Conservation (phyloP, 2,329 filamentous ascomycete species). For the Diaporthe ampelina region DNA sequence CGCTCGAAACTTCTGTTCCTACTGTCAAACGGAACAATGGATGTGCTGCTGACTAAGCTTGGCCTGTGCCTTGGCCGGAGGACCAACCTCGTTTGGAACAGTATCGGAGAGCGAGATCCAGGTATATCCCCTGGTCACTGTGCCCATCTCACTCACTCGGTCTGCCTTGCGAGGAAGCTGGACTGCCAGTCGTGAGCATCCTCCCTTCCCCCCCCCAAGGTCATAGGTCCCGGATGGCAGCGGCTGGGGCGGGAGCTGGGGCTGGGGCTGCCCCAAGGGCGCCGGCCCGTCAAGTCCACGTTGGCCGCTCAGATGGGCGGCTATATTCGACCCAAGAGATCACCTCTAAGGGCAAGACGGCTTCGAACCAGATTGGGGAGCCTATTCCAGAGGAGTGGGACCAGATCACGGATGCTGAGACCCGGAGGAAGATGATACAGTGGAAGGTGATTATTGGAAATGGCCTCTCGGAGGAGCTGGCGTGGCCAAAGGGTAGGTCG, state of each 20-base stretch:
- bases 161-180: not conserved
- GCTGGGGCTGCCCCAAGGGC: slow-evolving; percentile 24
- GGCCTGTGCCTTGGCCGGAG: slow-evolving; percentile 16
- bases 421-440: slow-evolving; percentile 27
- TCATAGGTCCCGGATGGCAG: slow-evolving; percentile 23
- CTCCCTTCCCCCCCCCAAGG: not conserved
- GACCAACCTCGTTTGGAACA: not conserved
- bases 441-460: slow-evolving; percentile 38
- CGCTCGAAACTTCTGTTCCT: not conserved
- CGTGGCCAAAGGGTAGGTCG: slow-evolving; percentile 37
- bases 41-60: slow-evolving; percentile 19
- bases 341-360: slow-evolving; percentile 13
- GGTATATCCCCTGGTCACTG: not conserved
- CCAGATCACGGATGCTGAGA: slow-evolving; percentile 30
- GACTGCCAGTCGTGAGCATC: not conserved
- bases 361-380: slow-evolving; percentile 26
- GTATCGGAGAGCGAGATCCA: not conserved
- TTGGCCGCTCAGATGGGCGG: slow-evolving; percentile 39
- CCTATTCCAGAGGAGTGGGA: slow-evolving; percentile 34
- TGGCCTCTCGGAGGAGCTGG: slow-evolving; percentile 39
- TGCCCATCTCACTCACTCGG: not conserved
- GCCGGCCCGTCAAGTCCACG: slow-evolving; percentile 30
- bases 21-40: not conserved
- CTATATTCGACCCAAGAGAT: slow-evolving; percentile 36
- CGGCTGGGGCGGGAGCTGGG: slow-evolving; percentile 20